Evolutionary conservation across 2,329 filamentous ascomycete species (phyloP).

Genomic region (Fusarium tuaranense): DNA sequence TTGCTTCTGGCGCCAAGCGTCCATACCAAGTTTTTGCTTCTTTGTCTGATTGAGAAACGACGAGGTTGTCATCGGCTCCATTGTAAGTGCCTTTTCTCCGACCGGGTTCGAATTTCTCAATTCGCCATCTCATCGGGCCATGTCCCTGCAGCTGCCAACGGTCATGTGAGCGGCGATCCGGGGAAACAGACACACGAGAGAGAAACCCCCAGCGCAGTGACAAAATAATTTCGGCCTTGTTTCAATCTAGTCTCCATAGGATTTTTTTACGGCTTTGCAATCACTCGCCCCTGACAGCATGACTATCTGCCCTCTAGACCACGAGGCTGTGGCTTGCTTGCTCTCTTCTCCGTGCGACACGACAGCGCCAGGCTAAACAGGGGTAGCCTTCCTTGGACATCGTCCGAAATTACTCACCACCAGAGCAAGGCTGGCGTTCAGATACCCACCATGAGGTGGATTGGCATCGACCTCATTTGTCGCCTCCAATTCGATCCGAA

Average conservation of each 20-base stretch:
- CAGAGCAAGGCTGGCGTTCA: not conserved
- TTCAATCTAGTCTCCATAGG: not conserved
- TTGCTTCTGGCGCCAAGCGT: not conserved
- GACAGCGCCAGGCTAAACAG: not conserved
- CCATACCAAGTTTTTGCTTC: not conserved
- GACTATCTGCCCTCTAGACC: not conserved
- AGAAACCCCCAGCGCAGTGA: not conserved
- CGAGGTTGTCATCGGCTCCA: not conserved
- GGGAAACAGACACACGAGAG: not conserved
- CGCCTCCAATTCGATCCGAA: not conserved
- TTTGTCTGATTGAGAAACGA: not conserved
- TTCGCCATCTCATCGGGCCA: conserved; percentile 4
- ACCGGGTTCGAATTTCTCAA: conserved; percentile 6
- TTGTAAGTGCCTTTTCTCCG: not conserved
- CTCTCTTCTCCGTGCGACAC: not conserved
- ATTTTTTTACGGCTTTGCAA: not conserved
- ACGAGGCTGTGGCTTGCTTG: not conserved
- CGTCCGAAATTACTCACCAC: not conserved
- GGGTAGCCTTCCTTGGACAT: not conserved
- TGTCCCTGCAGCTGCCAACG: conserved; percentile 36
- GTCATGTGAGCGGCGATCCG: conserved; percentile 40
- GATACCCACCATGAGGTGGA: not conserved
- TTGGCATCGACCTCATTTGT: not conserved
- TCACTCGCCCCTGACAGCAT: not conserved
- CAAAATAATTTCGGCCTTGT: not conserved